Evolutionary conservation across 176 grass and related monocot species (phyloP).

Genomic region (Avena atlantica): DNA sequence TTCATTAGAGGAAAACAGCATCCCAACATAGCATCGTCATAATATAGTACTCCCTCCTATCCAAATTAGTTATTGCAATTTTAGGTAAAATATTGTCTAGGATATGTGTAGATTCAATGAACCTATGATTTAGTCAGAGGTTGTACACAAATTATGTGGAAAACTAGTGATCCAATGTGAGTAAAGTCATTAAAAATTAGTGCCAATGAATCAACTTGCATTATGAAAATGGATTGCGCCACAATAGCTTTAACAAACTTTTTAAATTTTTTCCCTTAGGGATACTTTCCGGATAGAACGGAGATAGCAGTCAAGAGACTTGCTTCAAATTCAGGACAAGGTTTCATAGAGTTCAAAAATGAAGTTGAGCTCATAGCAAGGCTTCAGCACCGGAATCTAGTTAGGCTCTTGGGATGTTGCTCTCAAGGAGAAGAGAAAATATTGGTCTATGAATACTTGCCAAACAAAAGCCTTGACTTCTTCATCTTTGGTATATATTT

Average conservation of each 20-base stretch:
- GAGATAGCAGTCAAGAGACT: neutral
- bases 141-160: neutral
- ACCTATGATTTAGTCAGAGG: too few relatives aligned
- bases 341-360: neutral
- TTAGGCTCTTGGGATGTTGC: neutral
- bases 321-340: neutral
- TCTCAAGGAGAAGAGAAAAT: neutral
- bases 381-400: neutral
- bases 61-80: too few relatives aligned
- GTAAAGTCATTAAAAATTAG: neutral
- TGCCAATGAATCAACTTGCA: neutral
- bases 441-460: constrained; percentile 50
- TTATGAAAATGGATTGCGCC: neutral
- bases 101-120: too few relatives aligned
- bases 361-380: neutral
- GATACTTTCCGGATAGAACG: neutral
- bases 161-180: neutral
- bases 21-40: neutral
- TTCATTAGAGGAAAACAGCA: neutral
- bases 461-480: constrained; percentile 41
- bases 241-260: neutral
- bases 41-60: neutral
- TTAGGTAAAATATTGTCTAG: too few relatives aligned
- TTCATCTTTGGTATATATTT: constrained; percentile 3
- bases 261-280: neutral